A percentile compares a stretch with the other conserved stretches of the same genome.
Conservation (phyloP, 306 rosid genomes). For the Rosa persica region DNA sequence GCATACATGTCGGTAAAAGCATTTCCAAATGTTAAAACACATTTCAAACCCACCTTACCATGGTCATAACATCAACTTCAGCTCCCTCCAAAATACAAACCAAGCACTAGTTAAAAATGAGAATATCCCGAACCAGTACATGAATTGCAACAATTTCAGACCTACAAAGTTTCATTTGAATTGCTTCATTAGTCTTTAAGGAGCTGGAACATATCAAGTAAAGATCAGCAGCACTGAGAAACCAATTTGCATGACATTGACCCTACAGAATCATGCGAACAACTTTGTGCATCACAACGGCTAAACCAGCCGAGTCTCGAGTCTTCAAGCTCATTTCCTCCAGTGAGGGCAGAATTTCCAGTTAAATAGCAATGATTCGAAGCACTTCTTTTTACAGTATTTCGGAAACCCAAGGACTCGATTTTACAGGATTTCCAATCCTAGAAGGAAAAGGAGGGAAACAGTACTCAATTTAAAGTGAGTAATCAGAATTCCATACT, state of each 20-base stretch:
- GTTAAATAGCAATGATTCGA: too few species aligned
- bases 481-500: too few species aligned
- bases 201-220: neutral
- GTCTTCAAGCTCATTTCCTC: neutral
- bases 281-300: neutral
- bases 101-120: neutral
- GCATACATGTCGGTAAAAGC: too few species aligned
- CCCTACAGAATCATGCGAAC: neutral
- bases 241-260: neutral
- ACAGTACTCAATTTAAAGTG: too few species aligned
- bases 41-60: neutral
- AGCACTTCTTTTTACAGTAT: too few species aligned
- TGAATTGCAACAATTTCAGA: neutral
- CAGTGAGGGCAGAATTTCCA: neutral
- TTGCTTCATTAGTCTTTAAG: neutral
- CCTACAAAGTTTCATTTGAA: neutral
- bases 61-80: neutral
- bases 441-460: too few species aligned
- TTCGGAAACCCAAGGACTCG: too few species aligned
- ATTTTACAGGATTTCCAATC: too few species aligned
- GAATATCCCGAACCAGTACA: neutral
- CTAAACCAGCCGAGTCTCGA: neutral
- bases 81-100: neutral
- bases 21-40: too few species aligned
- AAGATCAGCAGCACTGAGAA: neutral